Evolutionary conservation across 345 rosid species (phyloP).

Genomic region (Euphorbia pulcherrima): DNA sequence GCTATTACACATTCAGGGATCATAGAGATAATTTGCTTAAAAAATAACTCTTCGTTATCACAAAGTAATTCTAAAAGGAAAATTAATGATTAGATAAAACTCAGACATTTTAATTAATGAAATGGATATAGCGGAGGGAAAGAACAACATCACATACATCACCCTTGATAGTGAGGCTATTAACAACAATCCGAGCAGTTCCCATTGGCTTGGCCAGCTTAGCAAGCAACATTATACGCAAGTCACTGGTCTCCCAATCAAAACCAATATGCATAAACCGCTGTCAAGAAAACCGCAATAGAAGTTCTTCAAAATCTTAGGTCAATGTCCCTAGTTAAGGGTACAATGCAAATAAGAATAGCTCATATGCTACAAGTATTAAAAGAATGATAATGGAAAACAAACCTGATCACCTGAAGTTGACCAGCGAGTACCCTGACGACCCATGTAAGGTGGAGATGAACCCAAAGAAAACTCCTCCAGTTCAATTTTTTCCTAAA

Average conservation of each 20-base stretch:
- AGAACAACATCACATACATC: slow-evolving; percentile 54
- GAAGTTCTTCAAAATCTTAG: slow-evolving; percentile 10
- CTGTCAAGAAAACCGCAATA: slow-evolving; percentile 37
- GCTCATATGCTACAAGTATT: background rate
- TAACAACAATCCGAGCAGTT: slow-evolving; percentile 79
- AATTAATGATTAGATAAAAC: background rate
- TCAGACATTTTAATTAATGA: background rate
- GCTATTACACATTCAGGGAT: background rate
- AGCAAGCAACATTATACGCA: slow-evolving; percentile 79
- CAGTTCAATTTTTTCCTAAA: slow-evolving; percentile 75
- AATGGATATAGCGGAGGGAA: background rate
- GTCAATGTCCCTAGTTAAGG: background rate
- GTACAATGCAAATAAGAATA: background rate
- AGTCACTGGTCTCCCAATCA: slow-evolving; percentile 78
- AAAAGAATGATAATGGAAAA: slow-evolving; percentile 9
- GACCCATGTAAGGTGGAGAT: slow-evolving; percentile 70
- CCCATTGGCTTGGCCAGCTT: slow-evolving; percentile 85
- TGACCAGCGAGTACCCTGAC: slow-evolving; percentile 78
- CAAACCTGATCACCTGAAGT: slow-evolving; percentile 80
- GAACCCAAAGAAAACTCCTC: slow-evolving; percentile 85
- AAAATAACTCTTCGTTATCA: too few species aligned
- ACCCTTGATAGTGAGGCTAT: slow-evolving; percentile 91
- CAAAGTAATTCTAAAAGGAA: background rate
- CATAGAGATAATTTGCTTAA: too few species aligned
- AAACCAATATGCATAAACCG: slow-evolving; percentile 68